Base-by-base conservation (phyloP, 2,329 filamentous ascomycete genomes). In the Rhinocladiella mackenziei region DNA sequence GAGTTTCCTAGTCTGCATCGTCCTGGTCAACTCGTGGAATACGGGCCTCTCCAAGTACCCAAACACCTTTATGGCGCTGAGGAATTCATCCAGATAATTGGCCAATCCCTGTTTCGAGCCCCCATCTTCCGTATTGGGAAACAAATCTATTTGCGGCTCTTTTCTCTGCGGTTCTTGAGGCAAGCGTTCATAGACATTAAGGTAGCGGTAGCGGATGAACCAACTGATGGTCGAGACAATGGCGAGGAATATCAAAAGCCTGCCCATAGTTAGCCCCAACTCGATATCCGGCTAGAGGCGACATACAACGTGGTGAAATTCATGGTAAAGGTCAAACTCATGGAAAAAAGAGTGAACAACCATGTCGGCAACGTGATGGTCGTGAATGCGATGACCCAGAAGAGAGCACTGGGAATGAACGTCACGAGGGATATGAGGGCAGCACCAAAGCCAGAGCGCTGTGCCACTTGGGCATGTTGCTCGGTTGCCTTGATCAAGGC, bases 11-110 rank as follows among this genome's bases (percentile, higher is more conserved):
- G 94, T 98, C 70, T 98, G 92, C 92, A 98, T 98, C 47, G 89
- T 96, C 48, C 92, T 77, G 0, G 92, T 98, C 57, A 98, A 77
- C 67, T 98, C 92, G 61, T 98, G 94, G 60, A 98, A 98, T 30
- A 98, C 92, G 0, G 92, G 89, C 18, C 92, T 81, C 64, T 98
- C 92, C 31, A 98, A 73, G 61, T 97, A 98, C 6, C 92, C 92
- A 67, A 98, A 98, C 45, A 98, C 92, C 66, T 97, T 98, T 71
- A 98, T 98, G 20, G 94, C 92, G 62, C 89, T 97, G 15, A 98
- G 72, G 58, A 98, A 98, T 64, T 98, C 94, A 66, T 98, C 92
- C 18, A 98, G 75, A 58, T 98, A 98, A 62, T 89, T 98, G n/a
- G 88, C 82, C 32, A 98, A 73, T 0, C 91, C 92, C 1, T 89